Base-by-base conservation (phyloP, 345 rosid species). In the Bruguiera sexangula region DNA sequence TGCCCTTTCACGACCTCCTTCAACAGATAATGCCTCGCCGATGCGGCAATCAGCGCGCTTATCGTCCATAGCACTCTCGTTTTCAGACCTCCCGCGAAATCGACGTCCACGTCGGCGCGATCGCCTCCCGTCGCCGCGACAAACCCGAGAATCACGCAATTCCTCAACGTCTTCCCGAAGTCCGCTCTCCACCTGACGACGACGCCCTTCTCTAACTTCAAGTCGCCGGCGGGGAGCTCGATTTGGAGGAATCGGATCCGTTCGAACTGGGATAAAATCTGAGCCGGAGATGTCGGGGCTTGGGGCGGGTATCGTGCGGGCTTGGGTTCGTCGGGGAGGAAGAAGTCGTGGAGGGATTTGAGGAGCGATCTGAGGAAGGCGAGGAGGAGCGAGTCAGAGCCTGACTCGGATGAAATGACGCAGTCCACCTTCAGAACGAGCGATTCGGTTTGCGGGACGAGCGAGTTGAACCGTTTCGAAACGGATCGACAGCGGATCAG, bases 1-100 rank as follows among this genome's bases (percentile, higher is more conserved):
- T 80, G 81, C 60, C 64, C 75, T 69, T 32, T 66, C 19, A 82
- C 81, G n/a, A 82, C 74, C 32, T 85, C 83, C 65, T 68, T 68
- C 43, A 71, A 62, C 76, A 76, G 52, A 39, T 67, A 75, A 62
- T 80, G 84, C 67, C 84, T 81, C 29, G 81, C 76, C 13, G 85
- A 80, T 22, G 88, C 84, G 9, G 81, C 84, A 19, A 81, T 76
- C 79, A 86, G 48, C 59, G 82, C 82, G 69, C 82, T 82, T 59
- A 86, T 71, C 66, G 84, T 80, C 91, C 91, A 86, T 66, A 76
- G 73, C 69, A 86, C 83, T 62, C 85, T 66, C 73, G 69, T 76
- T 69, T 80, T 86, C 65, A 86, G 10, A 6, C 73, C 85, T 48
- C 78, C 79, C 4, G 66, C 67, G 64, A 80, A 68, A 69, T 65